These are phyloP conservation scores for Suillus plorans DNA, from an alignment of 768 basidiomycete species.

Conservation along the genomic window DNA sequence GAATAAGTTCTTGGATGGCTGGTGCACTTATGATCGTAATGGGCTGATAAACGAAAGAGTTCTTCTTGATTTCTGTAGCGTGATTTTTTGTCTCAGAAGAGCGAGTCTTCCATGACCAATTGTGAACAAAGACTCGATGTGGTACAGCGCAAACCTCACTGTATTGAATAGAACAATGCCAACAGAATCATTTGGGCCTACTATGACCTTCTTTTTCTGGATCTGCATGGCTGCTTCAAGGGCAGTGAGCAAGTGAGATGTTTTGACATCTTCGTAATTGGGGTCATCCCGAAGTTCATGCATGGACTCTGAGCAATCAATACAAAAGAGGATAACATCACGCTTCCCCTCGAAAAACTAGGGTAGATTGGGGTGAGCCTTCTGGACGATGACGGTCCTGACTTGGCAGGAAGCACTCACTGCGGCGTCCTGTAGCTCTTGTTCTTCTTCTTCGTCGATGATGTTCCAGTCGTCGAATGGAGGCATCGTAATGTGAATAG, in stretches of 20 bases:
- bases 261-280: conserved; percentile 62
- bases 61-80: conserved; percentile 63
- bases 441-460: conserved; percentile 78
- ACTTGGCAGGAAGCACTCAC: conserved; percentile 34
- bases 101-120: conserved; percentile 19
- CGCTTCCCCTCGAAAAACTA: conserved; percentile 72
- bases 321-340: conserved; percentile 92
- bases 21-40: conserved; percentile 78
- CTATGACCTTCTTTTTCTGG: conserved; percentile 86
- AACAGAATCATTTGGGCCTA: conserved; percentile 84
- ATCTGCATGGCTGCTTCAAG: conserved; percentile 85
- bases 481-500: conserved; percentile 42
- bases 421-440: conserved; percentile 72
- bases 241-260: conserved; percentile 75
- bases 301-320: conserved; percentile 94
- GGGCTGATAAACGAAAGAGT: conserved; percentile 71
- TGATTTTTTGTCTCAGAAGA: conserved; percentile 35
- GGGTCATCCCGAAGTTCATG: conserved; percentile 66
- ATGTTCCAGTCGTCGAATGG: conserved; percentile 81
- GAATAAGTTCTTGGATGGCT: conserved; percentile 76
- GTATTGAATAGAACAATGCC: conserved; percentile 94
- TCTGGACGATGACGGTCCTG: background rate
- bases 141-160: conserved; percentile 44
- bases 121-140: background rate
- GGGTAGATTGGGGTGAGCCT: background rate